Conservation (phyloP, 202 grass and related monocot genomes). For the Carex arenaria region DNA sequence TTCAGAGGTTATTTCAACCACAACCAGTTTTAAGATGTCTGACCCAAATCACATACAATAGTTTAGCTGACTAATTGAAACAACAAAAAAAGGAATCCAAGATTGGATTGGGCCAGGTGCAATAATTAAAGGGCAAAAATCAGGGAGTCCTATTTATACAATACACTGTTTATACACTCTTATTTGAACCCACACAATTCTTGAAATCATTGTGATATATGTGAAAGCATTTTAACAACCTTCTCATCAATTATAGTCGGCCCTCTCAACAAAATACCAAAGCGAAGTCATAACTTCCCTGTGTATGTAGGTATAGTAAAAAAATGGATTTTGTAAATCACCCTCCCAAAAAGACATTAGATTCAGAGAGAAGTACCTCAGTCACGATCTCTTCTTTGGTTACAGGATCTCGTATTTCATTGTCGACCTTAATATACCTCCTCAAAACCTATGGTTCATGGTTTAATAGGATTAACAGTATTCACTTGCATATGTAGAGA, state of each 20-base stretch:
- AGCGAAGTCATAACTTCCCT: neutral
- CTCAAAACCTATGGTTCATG: constrained; percentile 49
- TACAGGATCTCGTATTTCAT: constrained; percentile 54
- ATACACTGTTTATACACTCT: neutral
- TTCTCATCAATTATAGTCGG: neutral
- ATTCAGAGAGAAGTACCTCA: constrained; percentile 44
- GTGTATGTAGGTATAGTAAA: neutral
- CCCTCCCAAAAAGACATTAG: neutral
- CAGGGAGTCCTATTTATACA: neutral
- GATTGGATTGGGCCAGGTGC: neutral
- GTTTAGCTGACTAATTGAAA: neutral
- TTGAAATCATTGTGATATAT: neutral
- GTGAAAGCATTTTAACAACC: neutral
- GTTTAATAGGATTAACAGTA: neutral
- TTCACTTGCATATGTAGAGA: neutral
- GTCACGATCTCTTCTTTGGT: constrained; percentile 83
- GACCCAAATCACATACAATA: neutral
- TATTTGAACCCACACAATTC: neutral
- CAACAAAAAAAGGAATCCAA: neutral
- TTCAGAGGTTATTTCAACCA: neutral
- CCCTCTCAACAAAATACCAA: neutral
- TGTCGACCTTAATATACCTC: constrained; percentile 60
- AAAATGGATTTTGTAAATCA: neutral
- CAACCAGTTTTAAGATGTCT: neutral
- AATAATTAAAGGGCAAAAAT: neutral